phyloP scores from a whole-genome alignment of 1,284 basidiomycete genomes.

The Xerocomus minutiporus region DNA sequence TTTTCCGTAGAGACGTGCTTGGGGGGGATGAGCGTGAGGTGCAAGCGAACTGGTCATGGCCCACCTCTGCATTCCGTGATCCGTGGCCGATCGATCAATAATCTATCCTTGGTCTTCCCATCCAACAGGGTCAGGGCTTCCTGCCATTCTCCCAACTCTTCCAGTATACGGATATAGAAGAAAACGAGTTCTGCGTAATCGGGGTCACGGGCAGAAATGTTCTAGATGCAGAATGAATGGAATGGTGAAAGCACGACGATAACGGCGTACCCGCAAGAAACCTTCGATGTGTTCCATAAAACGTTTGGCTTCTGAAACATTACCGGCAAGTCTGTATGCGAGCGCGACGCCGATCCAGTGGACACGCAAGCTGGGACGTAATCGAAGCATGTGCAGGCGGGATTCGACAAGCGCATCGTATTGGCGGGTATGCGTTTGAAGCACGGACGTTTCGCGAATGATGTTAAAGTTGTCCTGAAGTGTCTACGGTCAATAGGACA shows the following conservation, averaged over 20 bases:
- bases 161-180: constrained; percentile 78
- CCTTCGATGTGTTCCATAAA: constrained; percentile 69
- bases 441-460: constrained; percentile 83
- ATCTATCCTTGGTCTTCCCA: constrained; percentile 56
- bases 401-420: constrained; percentile 81
- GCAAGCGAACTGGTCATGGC: constrained; percentile 1
- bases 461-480: constrained; percentile 89
- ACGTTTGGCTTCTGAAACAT: constrained; percentile 66
- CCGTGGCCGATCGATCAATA: constrained; percentile 68
- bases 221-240: constrained; percentile 38
- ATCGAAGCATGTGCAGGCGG: constrained; percentile 73
- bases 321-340: constrained; percentile 82
- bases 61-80: constrained; percentile 72
- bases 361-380: constrained; percentile 80
- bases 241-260: not conserved
- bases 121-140: constrained; percentile 66
- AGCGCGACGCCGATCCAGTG: constrained; percentile 92
- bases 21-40: constrained; percentile 9
- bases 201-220: constrained; percentile 70
- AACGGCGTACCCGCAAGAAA: constrained; percentile 48
- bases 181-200: constrained; percentile 86
- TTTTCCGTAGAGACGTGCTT: constrained; percentile 70
- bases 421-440: constrained; percentile 87
- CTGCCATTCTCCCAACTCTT: constrained; percentile 67
- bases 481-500: constrained; percentile 7